Base-by-base conservation (phyloP, 106 monocot species). In the Triglochin maritima region DNA sequence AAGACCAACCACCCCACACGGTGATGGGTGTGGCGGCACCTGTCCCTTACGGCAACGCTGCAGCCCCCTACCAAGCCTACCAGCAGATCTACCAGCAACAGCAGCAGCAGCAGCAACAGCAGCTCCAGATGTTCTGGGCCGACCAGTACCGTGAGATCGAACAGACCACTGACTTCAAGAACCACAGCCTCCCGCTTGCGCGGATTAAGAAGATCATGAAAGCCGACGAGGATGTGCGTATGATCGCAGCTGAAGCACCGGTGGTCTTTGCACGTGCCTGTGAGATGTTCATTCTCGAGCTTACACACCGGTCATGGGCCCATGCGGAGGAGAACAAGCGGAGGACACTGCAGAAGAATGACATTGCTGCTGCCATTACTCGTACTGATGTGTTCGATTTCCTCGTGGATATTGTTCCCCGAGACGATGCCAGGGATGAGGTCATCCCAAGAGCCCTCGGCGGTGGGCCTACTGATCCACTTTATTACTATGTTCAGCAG, bases 141-240 rank as follows among this genome's bases (percentile, higher is more conserved):
- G 82, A 86, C 41, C 86, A 81, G 70, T 77, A 79, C 82, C 79
- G 79, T 4, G 86, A 86, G 71, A 86, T 86, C 47, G 86, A 86
- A 66, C 79, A 77, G 67, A 86, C 86, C 29, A 82, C 82, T 8
- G 86, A 86, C 65, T 86, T 86, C 71, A 86, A 81, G 73, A 86
- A 86, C 74, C 86, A 86, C 73, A 86, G 79, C 77, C 79, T 86
- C 44, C 87, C 87, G 7, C 81, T 88, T 13, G 87, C 87, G 9
- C 78, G 84, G 65, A 91, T 91, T 80, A 91, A 87, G 83, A 89
- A 89, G 81, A 89, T 89, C 73, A 89, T 89, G 89, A 89, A 89
- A 74, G 89, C 89, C 13, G 89, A 89, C 56, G 89, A 89, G 69
- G 89, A 84, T 51, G 87, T 85, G 10, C 81, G 84, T 57, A 92